Evolutionary conservation across 441 rosid genomes (phyloP).

Genomic region (Populus hybrid): DNA sequence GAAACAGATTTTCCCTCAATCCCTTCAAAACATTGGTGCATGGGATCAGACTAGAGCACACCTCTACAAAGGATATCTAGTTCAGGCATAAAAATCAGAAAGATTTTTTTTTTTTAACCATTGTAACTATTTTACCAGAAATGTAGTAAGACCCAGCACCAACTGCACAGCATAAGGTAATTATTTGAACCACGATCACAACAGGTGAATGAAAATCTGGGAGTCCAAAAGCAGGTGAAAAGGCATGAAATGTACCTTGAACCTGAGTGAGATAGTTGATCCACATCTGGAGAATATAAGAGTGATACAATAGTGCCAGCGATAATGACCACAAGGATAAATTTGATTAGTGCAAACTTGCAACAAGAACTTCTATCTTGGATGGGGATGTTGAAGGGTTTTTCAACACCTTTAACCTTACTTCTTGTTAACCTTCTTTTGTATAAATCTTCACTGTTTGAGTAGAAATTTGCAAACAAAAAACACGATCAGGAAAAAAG

Average conservation of each 20-base stretch:
- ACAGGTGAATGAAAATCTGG: not conserved
- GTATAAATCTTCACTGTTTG: slow-evolving; percentile 68
- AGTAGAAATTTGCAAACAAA: not conserved
- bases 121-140: not conserved
- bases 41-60: not conserved
- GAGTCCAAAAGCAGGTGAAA: not conserved
- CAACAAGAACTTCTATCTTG: slow-evolving; percentile 53
- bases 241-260: slow-evolving; percentile 34
- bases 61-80: not conserved
- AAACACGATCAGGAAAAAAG: not conserved
- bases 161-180: not conserved
- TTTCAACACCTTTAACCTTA: slow-evolving; percentile 44
- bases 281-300: slow-evolving; percentile 47
- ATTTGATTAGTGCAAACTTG: slow-evolving; percentile 52
- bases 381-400: slow-evolving; percentile 44
- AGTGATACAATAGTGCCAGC: slow-evolving; percentile 50
- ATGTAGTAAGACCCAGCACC: not conserved
- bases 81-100: not conserved
- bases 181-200: not conserved
- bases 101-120: not conserved
- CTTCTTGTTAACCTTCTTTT: slow-evolving; percentile 50
- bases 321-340: slow-evolving; percentile 45
- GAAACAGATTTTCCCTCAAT: not conserved
- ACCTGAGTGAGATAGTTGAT: slow-evolving; percentile 35
- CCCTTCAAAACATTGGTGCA: not conserved